Evolutionary conservation across 805 yeast genomes (phyloP).

Genomic region (Ogataea minuta): DNA sequence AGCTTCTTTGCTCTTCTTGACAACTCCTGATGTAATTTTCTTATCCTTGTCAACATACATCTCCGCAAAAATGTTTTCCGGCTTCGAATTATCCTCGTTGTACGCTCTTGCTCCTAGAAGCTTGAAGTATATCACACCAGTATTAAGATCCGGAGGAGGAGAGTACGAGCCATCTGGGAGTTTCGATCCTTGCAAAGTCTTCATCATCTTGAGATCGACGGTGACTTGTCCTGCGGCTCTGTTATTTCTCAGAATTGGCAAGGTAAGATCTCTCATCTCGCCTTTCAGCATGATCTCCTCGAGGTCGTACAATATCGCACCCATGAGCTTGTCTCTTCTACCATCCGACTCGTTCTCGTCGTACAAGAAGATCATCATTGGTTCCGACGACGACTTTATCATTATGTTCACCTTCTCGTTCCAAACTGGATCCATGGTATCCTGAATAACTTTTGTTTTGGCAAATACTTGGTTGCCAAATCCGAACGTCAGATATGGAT

Average conservation of each 20-base stretch:
- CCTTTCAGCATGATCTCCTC: conserved; percentile 58
- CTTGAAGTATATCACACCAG: conserved; percentile 81
- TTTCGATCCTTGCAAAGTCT: conserved; percentile 60
- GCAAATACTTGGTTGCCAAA: conserved; percentile 58
- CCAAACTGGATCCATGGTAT: conserved; percentile 78
- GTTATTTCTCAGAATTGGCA: conserved; percentile 74
- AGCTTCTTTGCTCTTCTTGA: conserved; percentile 64
- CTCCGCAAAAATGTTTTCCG: conserved; percentile 67
- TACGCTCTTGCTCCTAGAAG: conserved; percentile 61
- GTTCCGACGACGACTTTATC: conserved; percentile 74
- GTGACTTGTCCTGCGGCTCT: conserved; percentile 74
- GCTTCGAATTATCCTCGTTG: conserved; percentile 39
- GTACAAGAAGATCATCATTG: conserved; percentile 64
- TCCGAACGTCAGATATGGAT: conserved; percentile 82
- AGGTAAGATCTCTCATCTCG: conserved; percentile 46
- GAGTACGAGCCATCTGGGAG: conserved; percentile 78
- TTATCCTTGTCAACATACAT: conserved; percentile 61
- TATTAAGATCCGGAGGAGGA: conserved; percentile 89
- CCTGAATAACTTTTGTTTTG: conserved; percentile 63
- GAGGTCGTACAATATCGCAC: conserved; percentile 71
- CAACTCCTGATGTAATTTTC: conserved; percentile 54
- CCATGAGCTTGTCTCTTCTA: conserved; percentile 75
- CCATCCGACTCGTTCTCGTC: conserved; percentile 69
- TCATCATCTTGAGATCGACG: conserved; percentile 73
- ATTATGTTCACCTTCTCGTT: conserved; percentile 73